Conservation (phyloP, 176 grass and related monocot species). For the Pontederia crassipes region DNA sequence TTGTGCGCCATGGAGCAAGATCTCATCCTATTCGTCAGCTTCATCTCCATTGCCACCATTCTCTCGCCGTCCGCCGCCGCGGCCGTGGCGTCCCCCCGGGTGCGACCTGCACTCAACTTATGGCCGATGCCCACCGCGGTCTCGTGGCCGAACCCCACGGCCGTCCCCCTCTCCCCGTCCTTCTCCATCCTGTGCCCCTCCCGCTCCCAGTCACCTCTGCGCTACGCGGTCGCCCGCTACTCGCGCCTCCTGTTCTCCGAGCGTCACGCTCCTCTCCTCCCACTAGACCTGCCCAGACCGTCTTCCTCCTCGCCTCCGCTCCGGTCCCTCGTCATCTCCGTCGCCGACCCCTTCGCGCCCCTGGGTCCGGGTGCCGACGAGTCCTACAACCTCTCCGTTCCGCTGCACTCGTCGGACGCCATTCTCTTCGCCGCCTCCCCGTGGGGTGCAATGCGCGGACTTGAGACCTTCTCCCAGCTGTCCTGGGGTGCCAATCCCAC, state of each 20-base stretch:
- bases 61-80: not conserved
- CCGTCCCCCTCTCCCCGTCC: slow-evolving; percentile 44
- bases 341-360: slow-evolving; percentile 40
- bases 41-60: not conserved
- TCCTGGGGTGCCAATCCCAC: slow-evolving; percentile 24
- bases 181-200: slow-evolving; percentile 52
- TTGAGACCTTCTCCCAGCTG: slow-evolving; percentile 88
- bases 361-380: slow-evolving; percentile 58
- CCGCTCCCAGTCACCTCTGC: slow-evolving; percentile 41
- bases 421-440: slow-evolving; percentile 44
- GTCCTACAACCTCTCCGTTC: slow-evolving; percentile 68
- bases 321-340: slow-evolving; percentile 36
- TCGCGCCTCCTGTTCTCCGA: slow-evolving; percentile 51
- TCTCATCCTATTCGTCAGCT: not conserved
- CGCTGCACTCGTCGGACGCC: slow-evolving; percentile 19
- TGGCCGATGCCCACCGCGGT: slow-evolving; percentile 71
- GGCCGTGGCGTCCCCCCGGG: not conserved
- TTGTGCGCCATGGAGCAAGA: no score
- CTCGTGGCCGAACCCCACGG: slow-evolving; percentile 37
- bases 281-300: slow-evolving; percentile 28
- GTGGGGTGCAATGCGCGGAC: slow-evolving; percentile 76
- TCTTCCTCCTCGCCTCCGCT: slow-evolving; percentile 18
- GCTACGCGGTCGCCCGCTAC: slow-evolving; percentile 52
- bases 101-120: slow-evolving; percentile 23
- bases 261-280: slow-evolving; percentile 49